Base-by-base conservation (phyloP, 2,329 filamentous ascomycete genomes). In the Pseudocercospora macadamiae region DNA sequence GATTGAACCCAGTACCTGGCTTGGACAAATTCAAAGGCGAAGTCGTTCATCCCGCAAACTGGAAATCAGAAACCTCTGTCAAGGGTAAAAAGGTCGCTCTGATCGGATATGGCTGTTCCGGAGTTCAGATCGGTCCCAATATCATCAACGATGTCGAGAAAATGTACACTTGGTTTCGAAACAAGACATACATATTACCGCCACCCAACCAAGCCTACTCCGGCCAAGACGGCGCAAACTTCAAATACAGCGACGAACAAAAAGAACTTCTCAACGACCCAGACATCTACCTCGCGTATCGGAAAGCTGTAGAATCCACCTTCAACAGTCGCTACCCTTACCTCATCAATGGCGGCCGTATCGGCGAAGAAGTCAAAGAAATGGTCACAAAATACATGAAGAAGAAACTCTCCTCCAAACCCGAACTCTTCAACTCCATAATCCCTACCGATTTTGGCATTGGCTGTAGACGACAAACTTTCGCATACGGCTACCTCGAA, bases 201-300 rank as follows among this genome's bases (percentile, higher is more conserved):
- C 62, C 64, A 18, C 64, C 62, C 9, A 65, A 63, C 21, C 60
- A 62, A 48, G 25, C 54, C 3, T 67, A 61, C 54, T 60, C 61
- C 8, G 64, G 54, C 12, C 9, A 52, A n/a, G 61, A 51, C 10
- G 64, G 64, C n/a, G 56, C 54, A 14, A 67, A 67, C 55, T 67
- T 67, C 61, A 64, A 62, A 52, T 67, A 83, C 30, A 91, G 66
- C 14, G 42, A 65, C 3, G 72, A 96, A 70, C 79, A 88, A 49
- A 85, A 64, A 45, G 57, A 60, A 34, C 37, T 65, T 2, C 59
- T 67, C 19, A 47, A 57, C n/a, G 64, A 65, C 37, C 61, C 63
- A 23, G 61, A 65, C 18, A 37, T 62, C 34, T 65, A 67, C 44
- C 49, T 65, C 7, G 57, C 63, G 2, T 67, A 67, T 30, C 63